phyloP scores from a whole-genome alignment of 2,329 filamentous ascomycete genomes.

The Grosmannia huntii region DNA sequence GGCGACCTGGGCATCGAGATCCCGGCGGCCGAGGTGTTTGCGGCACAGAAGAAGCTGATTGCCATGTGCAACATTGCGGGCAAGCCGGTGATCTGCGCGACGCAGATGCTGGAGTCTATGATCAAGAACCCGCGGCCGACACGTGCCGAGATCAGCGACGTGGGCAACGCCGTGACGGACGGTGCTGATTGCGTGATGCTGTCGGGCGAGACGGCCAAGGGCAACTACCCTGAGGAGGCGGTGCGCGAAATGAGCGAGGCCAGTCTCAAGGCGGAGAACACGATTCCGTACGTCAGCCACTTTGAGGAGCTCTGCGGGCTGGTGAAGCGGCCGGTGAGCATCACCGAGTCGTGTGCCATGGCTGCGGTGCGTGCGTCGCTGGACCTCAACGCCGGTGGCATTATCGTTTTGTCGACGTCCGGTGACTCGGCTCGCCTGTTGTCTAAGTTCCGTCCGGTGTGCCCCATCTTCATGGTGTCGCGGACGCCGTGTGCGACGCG shows the following conservation, averaged over 20 bases:
- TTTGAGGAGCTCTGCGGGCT: constrained; percentile 90
- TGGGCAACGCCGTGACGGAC: constrained; percentile 95
- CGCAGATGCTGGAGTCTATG: constrained; percentile 99
- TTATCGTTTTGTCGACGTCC: constrained; percentile 90
- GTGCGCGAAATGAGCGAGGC: constrained; percentile 98
- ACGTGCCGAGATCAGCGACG: constrained; percentile 95
- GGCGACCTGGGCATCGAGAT: constrained; percentile 98
- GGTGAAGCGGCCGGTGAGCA: constrained; percentile 69
- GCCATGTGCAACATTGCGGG: constrained; percentile 99
- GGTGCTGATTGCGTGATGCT: constrained; percentile 99
- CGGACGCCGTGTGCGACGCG: constrained; percentile 72
- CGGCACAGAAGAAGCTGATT: constrained; percentile 99
- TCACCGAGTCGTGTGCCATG: constrained; percentile 92
- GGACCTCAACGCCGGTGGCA: constrained; percentile 91
- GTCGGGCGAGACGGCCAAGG: constrained; percentile 98
- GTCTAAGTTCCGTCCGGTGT: constrained; percentile 97
- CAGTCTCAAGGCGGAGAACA: constrained; percentile 90
- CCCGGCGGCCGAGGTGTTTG: constrained; percentile 94
- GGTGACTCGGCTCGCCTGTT: constrained; percentile 89
- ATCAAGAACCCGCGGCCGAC: constrained; percentile 99
- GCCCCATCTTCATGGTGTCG: constrained; percentile 99
- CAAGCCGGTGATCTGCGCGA: constrained; percentile 97
- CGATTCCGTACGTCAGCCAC: constrained; percentile 90
- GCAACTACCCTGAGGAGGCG: constrained; percentile 81
- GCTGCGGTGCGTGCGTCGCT: constrained; percentile 90